Evolutionary conservation across 148 eudicot genomes (phyloP), one percentile per base, ranked within the genome.

Genomic region (Bassia scoparia): DNA sequence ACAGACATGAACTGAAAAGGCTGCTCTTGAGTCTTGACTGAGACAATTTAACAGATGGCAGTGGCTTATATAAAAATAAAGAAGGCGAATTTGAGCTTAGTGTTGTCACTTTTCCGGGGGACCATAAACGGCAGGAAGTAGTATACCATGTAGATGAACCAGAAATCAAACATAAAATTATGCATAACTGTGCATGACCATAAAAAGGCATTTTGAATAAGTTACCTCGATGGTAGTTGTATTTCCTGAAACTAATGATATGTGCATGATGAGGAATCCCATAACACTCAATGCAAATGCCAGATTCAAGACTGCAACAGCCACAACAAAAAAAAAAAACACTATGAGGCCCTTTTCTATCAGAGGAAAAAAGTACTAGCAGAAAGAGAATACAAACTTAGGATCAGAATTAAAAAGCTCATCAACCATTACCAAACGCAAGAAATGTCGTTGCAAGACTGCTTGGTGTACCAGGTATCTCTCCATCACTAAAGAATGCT

Each of bases 221-320:
- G 23, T 44, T 84, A 95, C 98, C 98, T 95, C 99, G 73, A 95
- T 95, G 33, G 99, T 92, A 58, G 97, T 92, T 52, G 89, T 95
- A 79, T 95, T 95, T 68, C 66, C 89, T 26, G 89, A 79, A 82
- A 95, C 97, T 80, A 92, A 75, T 10, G 99, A 87, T 68, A 90
- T 87, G 86, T 95, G 99, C 99, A 95, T 95, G 78, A 92, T 90
- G 80, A 92, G 87, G 78, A 95, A 95, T 70, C 99, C 99, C 79
- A 89, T 65, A 23, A 92, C 94, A 73, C 96, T 89, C 88, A 92
- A 83, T n/a, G 97, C 81, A 81, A 95, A 95, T 24, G 99, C 99
- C 75, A 96, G 78, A 78, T 96, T 96, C 82, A 96, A 76, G 33
- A 96, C 99, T 92, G 93, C 54, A 79, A 38, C 49, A 38, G 24